Evolutionary conservation across 352 stramenopile genomes (phyloP).

Genomic region (Phytophthora kernoviae): DNA sequence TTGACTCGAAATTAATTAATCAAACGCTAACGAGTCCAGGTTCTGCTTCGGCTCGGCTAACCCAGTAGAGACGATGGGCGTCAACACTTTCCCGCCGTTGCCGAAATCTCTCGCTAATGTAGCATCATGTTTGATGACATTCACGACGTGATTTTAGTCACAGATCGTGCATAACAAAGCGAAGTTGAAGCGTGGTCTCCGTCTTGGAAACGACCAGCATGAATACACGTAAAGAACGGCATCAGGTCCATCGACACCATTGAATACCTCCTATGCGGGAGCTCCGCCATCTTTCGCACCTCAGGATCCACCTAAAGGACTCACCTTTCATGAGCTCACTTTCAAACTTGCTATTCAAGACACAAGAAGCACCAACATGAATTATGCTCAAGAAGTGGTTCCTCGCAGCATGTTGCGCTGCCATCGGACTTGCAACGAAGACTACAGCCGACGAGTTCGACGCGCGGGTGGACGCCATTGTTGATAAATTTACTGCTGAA

Average conservation of each 20-base stretch:
- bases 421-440: conserved; percentile 6
- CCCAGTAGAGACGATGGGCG: background rate
- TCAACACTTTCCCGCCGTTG: conserved; percentile 7
- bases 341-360: conserved; percentile 17
- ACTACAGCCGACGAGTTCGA: conserved; percentile 21
- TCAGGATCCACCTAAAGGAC: background rate
- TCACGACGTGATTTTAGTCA: conserved; percentile 13
- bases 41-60: background rate
- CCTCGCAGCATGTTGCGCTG: conserved; percentile 10
- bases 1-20: background rate
- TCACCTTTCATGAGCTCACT: conserved; percentile 10
- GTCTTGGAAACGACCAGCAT: background rate
- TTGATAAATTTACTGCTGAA: conserved; percentile 24
- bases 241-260: background rate
- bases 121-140: too few species aligned
- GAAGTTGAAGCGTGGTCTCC: conserved; percentile 17
- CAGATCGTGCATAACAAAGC: conserved; percentile 13
- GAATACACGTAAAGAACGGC: conserved; percentile 5
- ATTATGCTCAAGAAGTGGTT: conserved; percentile 31
- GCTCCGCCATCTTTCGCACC: too few species aligned
- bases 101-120: too few species aligned
- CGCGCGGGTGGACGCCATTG: conserved; percentile 19
- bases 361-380: conserved; percentile 2
- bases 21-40: background rate
- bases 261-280: background rate